These are phyloP conservation scores for Metroxylon sagu DNA, from an alignment of 176 grass and related monocot genomes.

Conservation along the genomic window DNA sequence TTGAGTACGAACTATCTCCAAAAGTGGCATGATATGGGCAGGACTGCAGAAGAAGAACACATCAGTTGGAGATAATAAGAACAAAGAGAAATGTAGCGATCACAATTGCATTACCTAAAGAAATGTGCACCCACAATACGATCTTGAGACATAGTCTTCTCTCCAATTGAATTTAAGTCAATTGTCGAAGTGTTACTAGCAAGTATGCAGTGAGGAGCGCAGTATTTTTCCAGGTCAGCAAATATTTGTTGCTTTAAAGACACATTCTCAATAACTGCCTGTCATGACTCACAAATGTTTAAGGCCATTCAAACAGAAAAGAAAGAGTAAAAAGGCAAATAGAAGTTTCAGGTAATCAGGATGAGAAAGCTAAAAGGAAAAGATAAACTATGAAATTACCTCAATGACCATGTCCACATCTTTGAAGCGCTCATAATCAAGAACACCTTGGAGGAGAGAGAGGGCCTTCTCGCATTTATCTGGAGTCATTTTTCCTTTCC, in stretches of 20 bases:
- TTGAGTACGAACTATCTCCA: constrained; percentile 76
- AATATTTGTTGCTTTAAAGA: constrained; percentile 91
- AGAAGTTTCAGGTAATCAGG: background rate
- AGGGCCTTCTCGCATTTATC: constrained; percentile 64
- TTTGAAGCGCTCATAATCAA: constrained; percentile 76
- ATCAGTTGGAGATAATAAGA: background rate
- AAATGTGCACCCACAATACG: constrained; percentile 88
- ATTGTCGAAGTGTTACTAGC: constrained; percentile 92
- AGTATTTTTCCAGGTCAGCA: constrained; percentile 70
- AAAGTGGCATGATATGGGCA: constrained; percentile 81
- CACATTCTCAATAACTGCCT: constrained; percentile 86
- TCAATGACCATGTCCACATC: constrained; percentile 83
- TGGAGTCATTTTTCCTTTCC: constrained; percentile 76
- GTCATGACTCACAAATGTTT: constrained; percentile 6
- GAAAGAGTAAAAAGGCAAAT: background rate
- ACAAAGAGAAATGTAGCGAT: background rate
- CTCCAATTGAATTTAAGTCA: constrained; percentile 88
- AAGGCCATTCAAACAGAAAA: background rate
- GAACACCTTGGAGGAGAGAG: constrained; percentile 63
- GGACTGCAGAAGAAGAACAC: constrained; percentile 44
- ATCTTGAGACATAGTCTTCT: constrained; percentile 67
- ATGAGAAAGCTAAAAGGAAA: background rate
- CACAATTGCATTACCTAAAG: constrained; percentile 55
- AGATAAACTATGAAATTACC: constrained; percentile 25
- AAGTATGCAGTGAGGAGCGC: constrained; percentile 64